phyloP scores from a whole-genome alignment of 2,329 filamentous ascomycete species.

The Trematosphaeria pertusa region DNA sequence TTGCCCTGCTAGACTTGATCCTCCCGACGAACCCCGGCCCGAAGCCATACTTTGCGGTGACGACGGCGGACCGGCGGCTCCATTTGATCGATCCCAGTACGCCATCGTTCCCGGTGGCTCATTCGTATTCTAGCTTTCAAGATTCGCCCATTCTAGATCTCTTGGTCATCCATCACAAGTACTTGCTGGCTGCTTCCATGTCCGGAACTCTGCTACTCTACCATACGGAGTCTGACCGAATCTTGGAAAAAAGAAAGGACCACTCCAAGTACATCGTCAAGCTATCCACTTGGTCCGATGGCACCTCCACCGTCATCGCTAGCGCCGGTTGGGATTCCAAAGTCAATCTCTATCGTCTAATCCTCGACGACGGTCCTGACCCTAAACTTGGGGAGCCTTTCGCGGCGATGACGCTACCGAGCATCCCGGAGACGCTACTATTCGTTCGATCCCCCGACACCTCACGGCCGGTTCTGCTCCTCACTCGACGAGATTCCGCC shows the following conservation, averaged over 20 bases:
- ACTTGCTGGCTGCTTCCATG: conserved; percentile 64
- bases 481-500: conserved; percentile 65
- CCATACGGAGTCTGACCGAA: conserved; percentile 44
- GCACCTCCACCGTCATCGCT: conserved; percentile 50
- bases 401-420: conserved; percentile 53
- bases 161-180: conserved; percentile 50
- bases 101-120: conserved; percentile 38
- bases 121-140: conserved; percentile 50
- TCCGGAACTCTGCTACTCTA: conserved; percentile 63
- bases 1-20: conserved; percentile 52
- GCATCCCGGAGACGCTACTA: conserved; percentile 64
- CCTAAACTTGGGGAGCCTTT: conserved; percentile 47
- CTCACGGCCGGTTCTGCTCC: conserved; percentile 56
- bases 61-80: conserved; percentile 52
- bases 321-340: conserved; percentile 69
- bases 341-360: conserved; percentile 58
- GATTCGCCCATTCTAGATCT: conserved; percentile 64
- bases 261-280: conserved; percentile 67
- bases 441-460: conserved; percentile 60
- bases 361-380: conserved; percentile 30
- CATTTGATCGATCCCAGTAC: conserved; percentile 53
- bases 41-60: conserved; percentile 39
- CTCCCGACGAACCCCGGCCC: conserved; percentile 16
- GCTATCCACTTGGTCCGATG: conserved; percentile 50
- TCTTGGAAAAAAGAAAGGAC: conserved; percentile 60